Conservation (phyloP, 148 eudicot species). For the Camellia granthamiana region DNA sequence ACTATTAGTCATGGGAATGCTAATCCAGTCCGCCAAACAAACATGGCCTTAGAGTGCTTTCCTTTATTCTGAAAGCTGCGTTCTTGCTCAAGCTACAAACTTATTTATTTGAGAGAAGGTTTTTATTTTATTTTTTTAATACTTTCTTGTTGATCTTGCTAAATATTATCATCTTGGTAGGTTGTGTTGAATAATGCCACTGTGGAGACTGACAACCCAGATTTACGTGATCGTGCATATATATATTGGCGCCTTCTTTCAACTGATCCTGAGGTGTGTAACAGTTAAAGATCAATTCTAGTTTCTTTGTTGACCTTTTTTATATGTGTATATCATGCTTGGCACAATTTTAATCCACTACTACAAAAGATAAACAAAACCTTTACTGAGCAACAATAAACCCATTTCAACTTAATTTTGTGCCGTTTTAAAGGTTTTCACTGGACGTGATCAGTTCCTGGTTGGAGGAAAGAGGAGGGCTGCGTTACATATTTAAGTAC, state of each 20-base stretch:
- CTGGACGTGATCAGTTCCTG: background rate
- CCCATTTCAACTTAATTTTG: no score
- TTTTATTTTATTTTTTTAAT: no score
- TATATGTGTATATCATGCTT: background rate
- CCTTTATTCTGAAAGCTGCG: no score
- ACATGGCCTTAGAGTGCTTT: no score
- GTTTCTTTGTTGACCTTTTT: background rate
- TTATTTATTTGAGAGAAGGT: no score
- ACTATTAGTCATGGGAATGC: no score
- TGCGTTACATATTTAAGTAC: background rate
- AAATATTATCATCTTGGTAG: constrained; percentile 36
- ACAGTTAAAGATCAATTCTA: background rate
- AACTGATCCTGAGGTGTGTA: constrained; percentile 91
- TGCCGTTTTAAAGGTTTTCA: background rate
- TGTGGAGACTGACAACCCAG: constrained; percentile 99
- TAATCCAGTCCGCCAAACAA: no score
- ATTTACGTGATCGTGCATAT: constrained; percentile 94
- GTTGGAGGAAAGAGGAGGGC: background rate
- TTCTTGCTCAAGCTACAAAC: no score
- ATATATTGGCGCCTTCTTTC: constrained; percentile 99
- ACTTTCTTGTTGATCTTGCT: background rate
- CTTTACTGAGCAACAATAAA: no score
- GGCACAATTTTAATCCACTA: background rate
- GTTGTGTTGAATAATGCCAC: constrained; percentile 98
- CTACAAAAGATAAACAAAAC: no score